Conservation (phyloP, 805 yeast genomes). For the Candida adriatica region DNA sequence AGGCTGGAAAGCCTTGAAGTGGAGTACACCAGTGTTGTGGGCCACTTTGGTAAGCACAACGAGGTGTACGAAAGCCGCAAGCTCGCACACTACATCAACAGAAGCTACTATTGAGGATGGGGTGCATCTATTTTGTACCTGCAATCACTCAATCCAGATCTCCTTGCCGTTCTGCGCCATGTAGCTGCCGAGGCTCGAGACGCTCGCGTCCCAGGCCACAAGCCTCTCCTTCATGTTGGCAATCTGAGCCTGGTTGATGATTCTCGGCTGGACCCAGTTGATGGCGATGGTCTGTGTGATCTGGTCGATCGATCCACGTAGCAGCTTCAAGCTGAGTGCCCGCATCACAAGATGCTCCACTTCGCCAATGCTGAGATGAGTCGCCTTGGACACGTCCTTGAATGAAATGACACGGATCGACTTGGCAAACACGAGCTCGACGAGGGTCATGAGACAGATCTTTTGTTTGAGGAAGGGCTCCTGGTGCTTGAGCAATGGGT, state of each 20-base stretch:
- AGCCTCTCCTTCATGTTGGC: conserved; percentile 67
- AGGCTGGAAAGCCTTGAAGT: conserved; percentile 26
- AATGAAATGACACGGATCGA: conserved; percentile 70
- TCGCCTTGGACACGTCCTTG: conserved; percentile 64
- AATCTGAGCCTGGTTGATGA: conserved; percentile 78
- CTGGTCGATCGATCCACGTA: conserved; percentile 90
- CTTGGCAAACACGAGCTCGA: conserved; percentile 80
- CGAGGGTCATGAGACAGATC: conserved; percentile 84
- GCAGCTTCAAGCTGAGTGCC: conserved; percentile 75
- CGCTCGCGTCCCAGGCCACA: conserved; percentile 72
- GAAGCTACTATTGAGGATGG: conserved; percentile 7
- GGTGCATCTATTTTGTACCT: too few species aligned
- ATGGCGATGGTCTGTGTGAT: conserved; percentile 71
- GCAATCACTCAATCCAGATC: conserved; percentile 55
- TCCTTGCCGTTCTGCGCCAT: conserved; percentile 57
- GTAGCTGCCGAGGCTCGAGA: conserved; percentile 53
- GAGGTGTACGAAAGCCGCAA: conserved; percentile 45
- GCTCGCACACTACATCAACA: conserved; percentile 29
- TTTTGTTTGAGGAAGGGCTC: conserved; percentile 77
- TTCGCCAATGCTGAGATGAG: conserved; percentile 50
- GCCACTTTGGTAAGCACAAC: conserved; percentile 55
- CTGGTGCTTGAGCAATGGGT: conserved; percentile 51
- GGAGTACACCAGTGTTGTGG: conserved; percentile 22
- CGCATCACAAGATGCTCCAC: conserved; percentile 91
- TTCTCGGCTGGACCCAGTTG: conserved; percentile 95